Evolutionary conservation across 768 basidiomycete species (phyloP).

Genomic region (Ramaria rubella): DNA sequence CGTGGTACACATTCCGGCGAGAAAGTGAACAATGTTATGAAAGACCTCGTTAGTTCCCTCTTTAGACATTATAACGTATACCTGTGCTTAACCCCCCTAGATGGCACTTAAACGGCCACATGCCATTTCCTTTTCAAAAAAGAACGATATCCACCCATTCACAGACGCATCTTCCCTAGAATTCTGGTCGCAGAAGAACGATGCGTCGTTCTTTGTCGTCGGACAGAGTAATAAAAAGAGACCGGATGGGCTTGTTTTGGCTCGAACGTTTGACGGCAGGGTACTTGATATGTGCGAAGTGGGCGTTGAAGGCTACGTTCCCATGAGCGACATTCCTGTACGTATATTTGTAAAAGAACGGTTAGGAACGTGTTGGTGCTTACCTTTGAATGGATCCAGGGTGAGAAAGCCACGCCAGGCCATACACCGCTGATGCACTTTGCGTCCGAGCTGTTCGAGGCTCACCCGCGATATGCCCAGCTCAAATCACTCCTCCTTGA

Average conservation of each 20-base stretch:
- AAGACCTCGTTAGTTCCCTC: conserved; percentile 65
- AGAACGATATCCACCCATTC: conserved; percentile 87
- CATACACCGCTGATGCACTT: conserved; percentile 93
- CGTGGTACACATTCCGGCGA: conserved; percentile 83
- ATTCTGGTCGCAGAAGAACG: conserved; percentile 93
- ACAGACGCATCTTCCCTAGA: conserved; percentile 77
- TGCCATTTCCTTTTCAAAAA: conserved; percentile 89
- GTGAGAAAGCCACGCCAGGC: conserved; percentile 81
- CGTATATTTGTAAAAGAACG: conserved; percentile 18
- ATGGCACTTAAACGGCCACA: conserved; percentile 92
- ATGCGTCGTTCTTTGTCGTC: conserved; percentile 83
- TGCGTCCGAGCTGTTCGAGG: conserved; percentile 90
- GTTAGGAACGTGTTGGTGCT: background rate
- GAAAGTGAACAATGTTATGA: conserved; percentile 72
- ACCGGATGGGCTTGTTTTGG: conserved; percentile 80
- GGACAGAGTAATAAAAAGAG: conserved; percentile 94
- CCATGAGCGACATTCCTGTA: conserved; percentile 84
- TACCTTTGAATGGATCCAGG: conserved; percentile 44
- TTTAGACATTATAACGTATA: background rate
- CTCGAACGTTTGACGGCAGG: conserved; percentile 76
- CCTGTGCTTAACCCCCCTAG: conserved; percentile 33
- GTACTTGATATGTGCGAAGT: conserved; percentile 95
- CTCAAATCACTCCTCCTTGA: conserved; percentile 87
- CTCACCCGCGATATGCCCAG: conserved; percentile 86
- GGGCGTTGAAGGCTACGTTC: conserved; percentile 73